These are phyloP conservation scores for Vitis hybrid DNA, from an alignment of 177 flowering plant species.

Conservation along the genomic window DNA sequence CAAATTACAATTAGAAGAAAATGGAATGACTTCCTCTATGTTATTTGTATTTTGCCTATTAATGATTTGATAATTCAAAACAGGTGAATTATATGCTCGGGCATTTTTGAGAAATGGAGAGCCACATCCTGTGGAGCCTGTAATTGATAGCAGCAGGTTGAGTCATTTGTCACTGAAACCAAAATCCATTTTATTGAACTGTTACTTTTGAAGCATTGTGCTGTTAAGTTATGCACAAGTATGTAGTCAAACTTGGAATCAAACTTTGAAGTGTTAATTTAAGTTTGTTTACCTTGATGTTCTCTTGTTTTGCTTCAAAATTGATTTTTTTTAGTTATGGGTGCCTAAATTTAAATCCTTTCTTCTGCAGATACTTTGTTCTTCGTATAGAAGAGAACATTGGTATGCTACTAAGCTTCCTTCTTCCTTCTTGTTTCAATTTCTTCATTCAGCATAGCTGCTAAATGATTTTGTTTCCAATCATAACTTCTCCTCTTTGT, in stretches of 20 bases:
- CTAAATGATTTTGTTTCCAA: no score
- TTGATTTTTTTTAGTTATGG: neutral
- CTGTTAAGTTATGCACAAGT: neutral
- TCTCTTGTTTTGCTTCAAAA: no score
- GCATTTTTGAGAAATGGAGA: constrained; percentile 92
- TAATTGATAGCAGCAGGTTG: constrained; percentile 97
- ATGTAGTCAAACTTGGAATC: neutral
- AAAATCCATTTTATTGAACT: neutral
- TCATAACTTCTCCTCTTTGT: no score
- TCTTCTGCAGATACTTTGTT: constrained; percentile 89
- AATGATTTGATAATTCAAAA: constrained; percentile 3
- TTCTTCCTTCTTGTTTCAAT: neutral
- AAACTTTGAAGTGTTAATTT: neutral
- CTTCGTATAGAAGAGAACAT: constrained; percentile 92
- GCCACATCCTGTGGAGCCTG: constrained; percentile 95
- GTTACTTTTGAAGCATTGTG: neutral
- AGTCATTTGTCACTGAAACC: constrained; percentile 7
- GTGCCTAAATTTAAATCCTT: constrained; percentile 21
- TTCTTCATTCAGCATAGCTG: neutral
- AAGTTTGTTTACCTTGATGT: neutral
- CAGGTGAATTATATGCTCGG: constrained; percentile 96
- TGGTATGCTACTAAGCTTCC: constrained; percentile 44
- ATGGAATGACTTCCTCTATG: neutral
- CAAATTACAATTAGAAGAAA: neutral
- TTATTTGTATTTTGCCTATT: constrained; percentile 2